Conservation (phyloP, 23 red algal genomes). For the Chondrus crispus region DNA sequence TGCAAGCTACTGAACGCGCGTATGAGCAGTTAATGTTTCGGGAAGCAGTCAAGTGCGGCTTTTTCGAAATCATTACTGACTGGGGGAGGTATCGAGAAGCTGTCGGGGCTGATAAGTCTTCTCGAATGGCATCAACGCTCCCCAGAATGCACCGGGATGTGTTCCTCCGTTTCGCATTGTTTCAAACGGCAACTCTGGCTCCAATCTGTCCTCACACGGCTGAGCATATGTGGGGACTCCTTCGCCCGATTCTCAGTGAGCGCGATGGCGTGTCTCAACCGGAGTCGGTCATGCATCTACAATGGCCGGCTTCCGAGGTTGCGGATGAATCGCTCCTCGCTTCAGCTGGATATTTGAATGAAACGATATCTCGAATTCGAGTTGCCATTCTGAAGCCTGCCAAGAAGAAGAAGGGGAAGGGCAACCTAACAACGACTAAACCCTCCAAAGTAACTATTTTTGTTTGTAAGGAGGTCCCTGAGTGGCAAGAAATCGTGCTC, state of each 20-base stretch:
- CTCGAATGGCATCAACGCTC: conserved; percentile 30
- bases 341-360: conserved; percentile 74
- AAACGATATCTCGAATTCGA: conserved; percentile 71
- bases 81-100: conserved; percentile 82
- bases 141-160: conserved; percentile 74
- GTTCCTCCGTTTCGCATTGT: conserved; percentile 69
- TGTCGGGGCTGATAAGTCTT: conserved; percentile 88
- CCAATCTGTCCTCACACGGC: conserved; percentile 95
- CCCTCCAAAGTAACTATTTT: conserved; percentile 49
- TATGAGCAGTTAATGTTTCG: conserved; percentile 91
- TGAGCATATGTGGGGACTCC: conserved; percentile 72
- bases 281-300: conserved; percentile 70
- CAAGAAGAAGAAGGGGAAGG: conserved; percentile 52
- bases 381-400: conserved; percentile 61
- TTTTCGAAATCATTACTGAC: conserved; percentile 91
- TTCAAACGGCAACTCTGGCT: conserved; percentile 64
- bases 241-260: conserved; percentile 8
- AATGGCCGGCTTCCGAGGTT: conserved; percentile 51
- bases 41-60: conserved; percentile 93
- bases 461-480: conserved; percentile 53
- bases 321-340: conserved; percentile 77
- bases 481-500: conserved; percentile 80
- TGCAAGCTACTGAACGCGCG: conserved; percentile 63
- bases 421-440: neutral
- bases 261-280: conserved; percentile 37